Evolutionary conservation across 2,329 filamentous ascomycete genomes (phyloP).

Genomic region (Rutstroemia sp.): DNA sequence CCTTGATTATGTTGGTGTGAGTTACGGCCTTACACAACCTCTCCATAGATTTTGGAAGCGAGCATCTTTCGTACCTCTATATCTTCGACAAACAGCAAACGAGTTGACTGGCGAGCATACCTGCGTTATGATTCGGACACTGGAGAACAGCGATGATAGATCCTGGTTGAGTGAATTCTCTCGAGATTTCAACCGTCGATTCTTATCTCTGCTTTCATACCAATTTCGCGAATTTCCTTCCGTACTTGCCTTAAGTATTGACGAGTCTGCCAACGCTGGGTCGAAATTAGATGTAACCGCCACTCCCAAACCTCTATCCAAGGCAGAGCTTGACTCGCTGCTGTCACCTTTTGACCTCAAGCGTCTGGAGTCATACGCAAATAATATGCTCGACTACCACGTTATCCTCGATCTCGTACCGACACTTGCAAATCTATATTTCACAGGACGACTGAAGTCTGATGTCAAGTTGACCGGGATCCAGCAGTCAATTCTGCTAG

Average conservation of each 20-base stretch:
- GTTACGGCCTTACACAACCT: slow-evolving; percentile 79
- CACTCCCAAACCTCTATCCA: slow-evolving; percentile 52
- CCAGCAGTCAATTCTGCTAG: slow-evolving; percentile 82
- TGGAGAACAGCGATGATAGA: slow-evolving; percentile 59
- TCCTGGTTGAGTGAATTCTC: slow-evolving; percentile 88
- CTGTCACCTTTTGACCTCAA: slow-evolving; percentile 93
- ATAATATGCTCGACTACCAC: slow-evolving; percentile 96
- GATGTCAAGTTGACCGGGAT: slow-evolving; percentile 69
- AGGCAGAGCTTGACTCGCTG: slow-evolving; percentile 65
- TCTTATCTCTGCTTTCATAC: slow-evolving; percentile 82
- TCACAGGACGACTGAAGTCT: slow-evolving; percentile 64
- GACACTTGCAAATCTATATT: slow-evolving; percentile 74
- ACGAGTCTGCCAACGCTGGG: slow-evolving; percentile 73
- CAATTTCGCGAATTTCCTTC: slow-evolving; percentile 81
- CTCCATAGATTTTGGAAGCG: slow-evolving; percentile 98
- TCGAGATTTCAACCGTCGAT: slow-evolving; percentile 90
- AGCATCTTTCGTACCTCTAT: slow-evolving; percentile 77
- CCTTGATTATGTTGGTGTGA: slow-evolving; percentile 92
- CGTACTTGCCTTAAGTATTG: slow-evolving; percentile 73
- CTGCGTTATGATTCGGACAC: slow-evolving; percentile 88
- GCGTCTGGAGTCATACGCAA: slow-evolving; percentile 88
- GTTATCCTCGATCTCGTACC: slow-evolving; percentile 92
- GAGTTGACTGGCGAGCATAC: slow-evolving; percentile 96
- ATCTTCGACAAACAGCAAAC: slow-evolving; percentile 90
- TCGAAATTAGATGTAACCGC: slow-evolving; percentile 57